Evolutionary conservation across 176 grass and related monocot genomes (phyloP), one percentile per base, ranked within the genome.

Genomic region (Aegilops sharonensis): DNA sequence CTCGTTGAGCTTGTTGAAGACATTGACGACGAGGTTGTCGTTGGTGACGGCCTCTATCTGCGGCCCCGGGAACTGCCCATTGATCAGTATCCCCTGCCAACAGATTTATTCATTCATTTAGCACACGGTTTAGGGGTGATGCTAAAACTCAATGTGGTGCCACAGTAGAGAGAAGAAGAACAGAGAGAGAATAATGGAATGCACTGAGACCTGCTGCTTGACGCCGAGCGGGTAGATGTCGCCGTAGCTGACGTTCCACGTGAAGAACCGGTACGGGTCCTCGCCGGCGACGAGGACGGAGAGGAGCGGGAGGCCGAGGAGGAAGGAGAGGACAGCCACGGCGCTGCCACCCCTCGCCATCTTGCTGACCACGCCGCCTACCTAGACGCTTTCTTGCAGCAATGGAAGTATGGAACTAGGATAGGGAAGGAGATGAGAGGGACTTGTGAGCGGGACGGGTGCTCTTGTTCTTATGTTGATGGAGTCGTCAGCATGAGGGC

Each of bases 31-130:
- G 82, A 98, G 63, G 85, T 98, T 95, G 78, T 98, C 95, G 63
- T 98, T 98, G 50, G 95, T 98, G 64, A 98, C 95, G 5, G 95
- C 95, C 62, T 95, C 95, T 29, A 98, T 90, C 91, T 95, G 95
- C 68, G 95, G 95, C 76, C 93, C 95, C 5, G 95, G 95, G 42
- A 98, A 98, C 80, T 93, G 95, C 18, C 88, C 90, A 32, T 98
- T 93, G 73, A 98, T 98, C 89, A 98, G 77, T 80, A 95, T 98
- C 5, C 95, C 95, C 95, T 98, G 91, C 76, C 72, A 62, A 11
- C 15, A 11, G 0, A 57, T n/a, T 30, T 21, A 5, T 31, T 5
- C 45, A 9, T 52, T 75, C 45, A 30, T 57, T 78, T 27, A 31
- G 25, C 74, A n/a, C 11, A 2, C 75, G 11, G 34, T 6, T 36